Percentiles rank a stretch among this genome's conserved stretches.
Evolutionary conservation across 345 rosid species (phyloP).

Genomic region (Populus simonii): DNA sequence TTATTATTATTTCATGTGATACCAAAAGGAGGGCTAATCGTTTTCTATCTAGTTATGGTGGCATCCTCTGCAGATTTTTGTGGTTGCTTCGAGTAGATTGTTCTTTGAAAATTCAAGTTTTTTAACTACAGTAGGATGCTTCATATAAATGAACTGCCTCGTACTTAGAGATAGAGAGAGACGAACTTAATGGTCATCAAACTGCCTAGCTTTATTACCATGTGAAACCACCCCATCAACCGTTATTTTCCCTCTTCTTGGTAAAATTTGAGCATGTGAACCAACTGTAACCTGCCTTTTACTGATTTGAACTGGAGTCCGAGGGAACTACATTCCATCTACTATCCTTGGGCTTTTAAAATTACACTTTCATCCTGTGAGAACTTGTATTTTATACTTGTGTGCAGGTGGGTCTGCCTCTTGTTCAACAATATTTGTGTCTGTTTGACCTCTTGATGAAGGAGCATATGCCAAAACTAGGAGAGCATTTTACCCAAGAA

Average conservation of each 20-base stretch:
- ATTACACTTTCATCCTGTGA: background rate
- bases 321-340: background rate
- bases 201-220: background rate
- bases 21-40: background rate
- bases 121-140: background rate
- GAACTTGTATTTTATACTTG: background rate
- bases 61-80: background rate
- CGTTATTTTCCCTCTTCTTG: background rate
- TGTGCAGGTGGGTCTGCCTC: slow-evolving; percentile 83
- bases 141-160: background rate
- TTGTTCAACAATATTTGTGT: slow-evolving; percentile 81
- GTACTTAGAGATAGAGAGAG: background rate
- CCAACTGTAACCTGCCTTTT: background rate
- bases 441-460: slow-evolving; percentile 73
- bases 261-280: background rate
- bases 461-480: slow-evolving; percentile 84
- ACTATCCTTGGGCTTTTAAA: background rate
- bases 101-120: background rate
- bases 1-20: background rate
- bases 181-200: background rate
- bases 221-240: background rate
- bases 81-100: background rate
- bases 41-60: background rate
- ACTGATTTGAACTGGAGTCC: background rate
- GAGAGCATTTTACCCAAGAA: slow-evolving; percentile 81